Base-by-base conservation (phyloP, 176 grass and related monocot genomes). In the Carex pumila region DNA sequence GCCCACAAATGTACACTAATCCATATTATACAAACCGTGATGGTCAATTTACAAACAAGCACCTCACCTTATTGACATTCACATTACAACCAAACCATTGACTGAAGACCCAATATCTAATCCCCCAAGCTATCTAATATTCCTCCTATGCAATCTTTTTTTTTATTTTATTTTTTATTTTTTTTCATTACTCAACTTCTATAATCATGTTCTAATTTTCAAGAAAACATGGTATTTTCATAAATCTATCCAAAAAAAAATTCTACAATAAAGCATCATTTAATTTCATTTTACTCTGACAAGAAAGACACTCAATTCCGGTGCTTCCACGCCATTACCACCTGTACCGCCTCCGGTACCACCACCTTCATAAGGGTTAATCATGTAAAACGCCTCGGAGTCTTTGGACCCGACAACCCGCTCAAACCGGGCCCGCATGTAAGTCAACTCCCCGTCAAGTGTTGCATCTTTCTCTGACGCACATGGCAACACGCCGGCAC, bases 381-480 rank as follows among this genome's bases (percentile, higher is more conserved):
- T 95, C 93, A 99, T 99, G 81, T 99, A 99, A 85, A 94, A 90
- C 19, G 96, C 93, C 87, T 99, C 96, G 0, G 96, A 99, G 30
- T 99, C 96, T 80, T 99, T 99, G 15, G 96, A 99, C 0, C 96
- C 96, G 34, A 95, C 89, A 71, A 99, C 93, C 80, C 93, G 85
- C 71, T 99, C 96, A 83, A 99, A 94, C 83, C 96, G 89, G 4
- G 89, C 93, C 19, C 96, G 86, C 83, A 99, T 89, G 88, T 99
- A 99, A 1, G 96, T 99, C 45, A 95, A 81, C 79, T 99, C 96
- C 1, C 96, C 96, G 31, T 99, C 96, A 2, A 89, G 83, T 0
- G 89, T 84, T 2, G 87, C 62, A 11, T 95, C 88, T 87, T 91
- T 92, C 66, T 89, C 93, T 15, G 91, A 90, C 0, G 89, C 85